These are phyloP conservation scores for Phytophthora parvispora DNA, from an alignment of 352 stramenopile species.

Conservation along the genomic window DNA sequence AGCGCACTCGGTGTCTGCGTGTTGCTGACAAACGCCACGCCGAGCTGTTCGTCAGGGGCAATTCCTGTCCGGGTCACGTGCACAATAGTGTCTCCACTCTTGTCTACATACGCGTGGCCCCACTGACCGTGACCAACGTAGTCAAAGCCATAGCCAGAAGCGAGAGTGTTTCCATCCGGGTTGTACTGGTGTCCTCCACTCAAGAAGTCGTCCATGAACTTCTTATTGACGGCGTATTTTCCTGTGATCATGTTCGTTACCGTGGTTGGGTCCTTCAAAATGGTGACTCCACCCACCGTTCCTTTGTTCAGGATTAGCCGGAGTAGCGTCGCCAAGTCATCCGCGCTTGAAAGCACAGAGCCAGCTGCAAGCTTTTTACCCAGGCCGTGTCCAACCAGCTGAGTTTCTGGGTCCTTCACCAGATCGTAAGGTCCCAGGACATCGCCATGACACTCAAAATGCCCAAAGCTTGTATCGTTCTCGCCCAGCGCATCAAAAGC, in stretches of 20 bases:
- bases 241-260: constrained; percentile 71
- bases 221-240: constrained; percentile 48
- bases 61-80: constrained; percentile 74
- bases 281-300: constrained; percentile 49
- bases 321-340: constrained; percentile 66
- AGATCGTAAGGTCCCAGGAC: constrained; percentile 59
- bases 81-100: constrained; percentile 63
- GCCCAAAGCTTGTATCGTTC: constrained; percentile 47
- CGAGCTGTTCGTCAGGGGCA: constrained; percentile 48
- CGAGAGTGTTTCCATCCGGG: constrained; percentile 56
- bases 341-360: constrained; percentile 57
- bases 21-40: constrained; percentile 66
- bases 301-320: constrained; percentile 75
- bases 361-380: constrained; percentile 48
- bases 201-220: constrained; percentile 47
- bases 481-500: constrained; percentile 33
- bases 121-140: constrained; percentile 62
- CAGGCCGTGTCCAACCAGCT: constrained; percentile 30
- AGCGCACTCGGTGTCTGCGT: constrained; percentile 1
- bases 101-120: constrained; percentile 77
- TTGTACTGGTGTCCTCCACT: constrained; percentile 59
- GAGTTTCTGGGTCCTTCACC: constrained; percentile 35
- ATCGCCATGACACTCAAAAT: constrained; percentile 59
- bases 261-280: constrained; percentile 53
- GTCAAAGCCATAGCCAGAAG: constrained; percentile 76